Evolutionary conservation across 2,329 filamentous ascomycete species (phyloP), one percentile per base, ranked within the genome.

Genomic region (Cercospora brassicicola): DNA sequence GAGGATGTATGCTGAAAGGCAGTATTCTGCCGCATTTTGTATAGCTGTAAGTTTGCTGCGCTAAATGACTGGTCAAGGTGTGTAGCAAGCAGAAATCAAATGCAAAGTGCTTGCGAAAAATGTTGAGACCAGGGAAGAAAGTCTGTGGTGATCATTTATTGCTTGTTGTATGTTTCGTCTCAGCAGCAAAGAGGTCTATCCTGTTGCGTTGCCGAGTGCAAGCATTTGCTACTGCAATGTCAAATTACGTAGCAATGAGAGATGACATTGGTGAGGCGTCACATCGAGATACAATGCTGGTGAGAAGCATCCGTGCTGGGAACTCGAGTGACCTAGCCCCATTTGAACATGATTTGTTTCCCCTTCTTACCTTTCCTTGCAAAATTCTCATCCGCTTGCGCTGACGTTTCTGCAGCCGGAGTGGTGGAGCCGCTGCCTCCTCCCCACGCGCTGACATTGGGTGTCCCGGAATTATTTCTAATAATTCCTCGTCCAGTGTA

Each of bases 331-430:
- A 7, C n/a, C 36, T 62, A 84, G 42, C 83, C 83, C 79, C 82
- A 84, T 67, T 84, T 81, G 71, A 84, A 83, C 69, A 85, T 72
- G 61, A 83, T 82, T 75, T 84, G 82, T 77, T 84, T 84, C 68
- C 80, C 82, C 76, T 84, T 83, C 73, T 81, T 83, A 7, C 82
- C 82, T 73, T 83, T 83, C 73, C 80, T 82, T 76, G 81, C 83
- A 26, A 67, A 71, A 15, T 70, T 71, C 59, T 74, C 74, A n/a
- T 70, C 72, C 15, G 64, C 59, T 42, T 75, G 76, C 13, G 45
- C 33, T 6, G 62, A 62, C 4, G 57, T 33, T 9, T 59, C 55
- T 42, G 62, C 64, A 6, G 69, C 62, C 8, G 71, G 62, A 10
- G 72, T 64, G 30, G 73, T 74, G 20, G 71, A 68, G 15, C 72